These are phyloP conservation scores for Butyriboletus appendiculatus DNA, from an alignment of 1,284 basidiomycete species.

Conservation along the genomic window DNA sequence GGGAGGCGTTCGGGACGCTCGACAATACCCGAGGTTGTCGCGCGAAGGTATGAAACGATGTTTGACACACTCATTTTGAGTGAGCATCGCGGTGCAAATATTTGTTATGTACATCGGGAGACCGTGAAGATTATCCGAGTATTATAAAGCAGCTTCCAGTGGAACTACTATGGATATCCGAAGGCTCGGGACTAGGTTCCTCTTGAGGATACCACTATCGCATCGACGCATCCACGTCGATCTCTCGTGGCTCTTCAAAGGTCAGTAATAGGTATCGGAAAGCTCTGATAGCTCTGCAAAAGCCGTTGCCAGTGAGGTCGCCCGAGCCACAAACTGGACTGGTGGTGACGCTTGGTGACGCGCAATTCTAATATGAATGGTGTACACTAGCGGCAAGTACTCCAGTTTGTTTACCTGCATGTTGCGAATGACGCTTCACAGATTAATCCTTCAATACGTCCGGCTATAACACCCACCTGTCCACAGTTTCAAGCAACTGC, in stretches of 20 bases:
- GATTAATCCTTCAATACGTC: too few species aligned
- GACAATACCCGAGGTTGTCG: constrained; percentile 36
- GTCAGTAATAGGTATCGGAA: background rate
- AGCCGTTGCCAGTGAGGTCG: background rate
- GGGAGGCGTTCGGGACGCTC: too few species aligned
- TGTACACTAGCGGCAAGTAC: too few species aligned
- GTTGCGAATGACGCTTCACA: too few species aligned
- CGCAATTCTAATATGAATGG: too few species aligned
- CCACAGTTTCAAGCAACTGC: constrained; percentile 9
- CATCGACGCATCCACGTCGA: constrained; percentile 6
- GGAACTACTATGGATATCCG: background rate
- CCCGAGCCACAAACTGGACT: background rate
- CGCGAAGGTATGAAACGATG: constrained; percentile 81
- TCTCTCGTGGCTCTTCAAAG: background rate
- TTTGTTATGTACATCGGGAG: too few species aligned
- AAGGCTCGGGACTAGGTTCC: background rate
- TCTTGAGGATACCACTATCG: background rate
- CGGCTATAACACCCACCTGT: too few species aligned
- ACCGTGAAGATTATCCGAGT: background rate
- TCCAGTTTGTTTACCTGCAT: too few species aligned
- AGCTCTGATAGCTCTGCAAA: too few species aligned
- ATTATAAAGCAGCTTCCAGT: background rate
- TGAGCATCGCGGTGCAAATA: too few species aligned
- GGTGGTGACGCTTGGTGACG: too few species aligned
- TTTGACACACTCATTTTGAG: constrained; percentile 65